These are phyloP conservation scores for Proliferodiscus dingleyae DNA, from an alignment of 2,329 filamentous ascomycete species.

Conservation along the genomic window DNA sequence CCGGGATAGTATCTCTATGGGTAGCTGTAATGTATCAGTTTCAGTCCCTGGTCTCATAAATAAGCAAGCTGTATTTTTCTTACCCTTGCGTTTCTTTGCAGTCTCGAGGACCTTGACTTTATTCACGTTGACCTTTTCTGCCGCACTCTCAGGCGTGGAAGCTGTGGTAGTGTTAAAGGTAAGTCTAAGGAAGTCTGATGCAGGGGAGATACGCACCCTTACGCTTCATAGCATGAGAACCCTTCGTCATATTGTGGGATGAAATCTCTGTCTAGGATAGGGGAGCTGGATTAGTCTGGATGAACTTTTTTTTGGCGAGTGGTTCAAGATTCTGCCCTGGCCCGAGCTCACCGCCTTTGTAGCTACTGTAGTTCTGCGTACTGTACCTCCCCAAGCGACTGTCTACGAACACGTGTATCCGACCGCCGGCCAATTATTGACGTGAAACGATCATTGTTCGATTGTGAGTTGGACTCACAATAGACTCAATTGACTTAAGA, in stretches of 20 bases:
- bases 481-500: too few relatives aligned
- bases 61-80: not conserved
- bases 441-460: too few relatives aligned
- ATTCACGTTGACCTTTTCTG: constrained; percentile 34
- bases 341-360: too few relatives aligned
- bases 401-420: too few relatives aligned
- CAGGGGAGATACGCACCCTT: constrained; percentile 36
- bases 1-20: constrained; percentile 26
- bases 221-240: constrained; percentile 51
- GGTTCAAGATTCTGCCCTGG: too few relatives aligned
- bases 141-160: constrained; percentile 34
- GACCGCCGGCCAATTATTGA: too few relatives aligned
- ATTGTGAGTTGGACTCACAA: too few relatives aligned
- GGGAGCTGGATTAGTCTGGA: too few relatives aligned
- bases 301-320: too few relatives aligned
- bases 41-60: constrained; percentile 1
- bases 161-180: constrained; percentile 26
- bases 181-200: constrained; percentile 3
- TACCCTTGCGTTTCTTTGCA: constrained; percentile 34
- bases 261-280: not conserved
- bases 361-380: too few relatives aligned
- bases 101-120: constrained; percentile 27
- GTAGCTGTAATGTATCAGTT: constrained; percentile 19
- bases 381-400: too few relatives aligned
- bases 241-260: constrained; percentile 44